Percentiles rank a stretch among this genome's conserved stretches.
Conservation (phyloP, 352 stramenopile species). For the Phytophthora pluvialis region DNA sequence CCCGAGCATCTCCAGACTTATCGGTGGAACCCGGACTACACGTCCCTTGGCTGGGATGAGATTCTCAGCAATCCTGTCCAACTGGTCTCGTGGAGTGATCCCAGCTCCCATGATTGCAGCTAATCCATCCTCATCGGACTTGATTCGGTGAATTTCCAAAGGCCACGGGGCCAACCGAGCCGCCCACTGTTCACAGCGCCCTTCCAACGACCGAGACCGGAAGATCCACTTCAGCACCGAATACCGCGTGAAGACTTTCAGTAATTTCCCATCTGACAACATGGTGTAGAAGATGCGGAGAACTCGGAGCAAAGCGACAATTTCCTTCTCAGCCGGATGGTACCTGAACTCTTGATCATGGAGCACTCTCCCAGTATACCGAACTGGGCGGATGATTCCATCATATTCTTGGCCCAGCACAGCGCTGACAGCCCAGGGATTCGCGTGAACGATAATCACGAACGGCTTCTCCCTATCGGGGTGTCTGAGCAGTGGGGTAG, state of each 20-base stretch:
- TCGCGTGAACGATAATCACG: too few species aligned
- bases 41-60: neutral
- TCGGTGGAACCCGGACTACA: neutral
- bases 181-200: slow-evolving; percentile 11
- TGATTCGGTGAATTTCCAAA: neutral
- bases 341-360: slow-evolving; percentile 12
- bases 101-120: too few species aligned
- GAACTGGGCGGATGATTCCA: neutral
- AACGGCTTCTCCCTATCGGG: too few species aligned
- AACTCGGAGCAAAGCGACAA: slow-evolving; percentile 5
- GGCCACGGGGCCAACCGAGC: neutral
- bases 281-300: slow-evolving; percentile 5
- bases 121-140: slow-evolving; percentile 6
- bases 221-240: slow-evolving; percentile 9
- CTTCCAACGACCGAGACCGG: slow-evolving; percentile 1
- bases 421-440: too few species aligned
- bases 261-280: neutral
- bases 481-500: neutral
- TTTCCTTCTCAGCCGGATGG: slow-evolving; percentile 15
- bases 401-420: too few species aligned
- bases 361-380: neutral
- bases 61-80: slow-evolving; percentile 5
- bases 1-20: slow-evolving; percentile 11
- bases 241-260: slow-evolving; percentile 11
- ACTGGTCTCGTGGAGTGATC: slow-evolving; percentile 3